Conservation (phyloP, 2,329 filamentous ascomycete genomes). For the Botryosphaeria agaves region DNA sequence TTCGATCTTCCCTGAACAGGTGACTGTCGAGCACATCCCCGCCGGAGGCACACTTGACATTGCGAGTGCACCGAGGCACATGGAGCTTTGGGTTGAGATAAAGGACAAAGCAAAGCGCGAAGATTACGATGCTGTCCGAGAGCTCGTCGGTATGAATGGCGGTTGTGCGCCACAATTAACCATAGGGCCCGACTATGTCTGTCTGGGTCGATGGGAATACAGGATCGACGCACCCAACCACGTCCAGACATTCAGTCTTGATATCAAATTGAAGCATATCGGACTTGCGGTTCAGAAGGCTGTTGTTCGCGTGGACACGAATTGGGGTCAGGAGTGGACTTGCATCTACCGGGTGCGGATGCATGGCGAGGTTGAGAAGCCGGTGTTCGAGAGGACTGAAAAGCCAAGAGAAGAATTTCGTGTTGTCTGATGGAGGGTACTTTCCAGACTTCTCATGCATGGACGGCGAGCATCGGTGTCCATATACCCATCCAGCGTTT, state of each 20-base stretch:
- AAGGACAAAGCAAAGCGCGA: constrained; percentile 5
- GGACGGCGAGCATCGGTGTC: too few relatives aligned
- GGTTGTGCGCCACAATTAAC: too few relatives aligned
- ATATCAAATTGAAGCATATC: constrained; percentile 7
- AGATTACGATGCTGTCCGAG: constrained; percentile 6
- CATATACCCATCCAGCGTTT: too few relatives aligned
- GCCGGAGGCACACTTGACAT: constrained; percentile 20
- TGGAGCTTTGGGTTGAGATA: constrained; percentile 28
- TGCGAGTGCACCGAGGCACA: constrained; percentile 20
- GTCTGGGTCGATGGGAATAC: constrained; percentile 23
- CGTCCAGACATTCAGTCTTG: constrained; percentile 22
- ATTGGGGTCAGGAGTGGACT: constrained; percentile 26
- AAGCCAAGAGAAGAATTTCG: too few relatives aligned
- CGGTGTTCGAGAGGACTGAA: too few relatives aligned
- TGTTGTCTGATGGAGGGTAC: too few relatives aligned
- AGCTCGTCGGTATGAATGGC: constrained; percentile 4
- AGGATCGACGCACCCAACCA: constrained; percentile 22
- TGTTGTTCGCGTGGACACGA: constrained; percentile 22
- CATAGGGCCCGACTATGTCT: constrained; percentile 14
- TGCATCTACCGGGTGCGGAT: constrained; percentile 29
- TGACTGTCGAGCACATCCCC: constrained; percentile 30
- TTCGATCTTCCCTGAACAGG: constrained; percentile 18
- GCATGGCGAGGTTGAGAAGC: constrained; percentile 15
- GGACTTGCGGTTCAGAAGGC: constrained; percentile 15
- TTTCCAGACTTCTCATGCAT: too few relatives aligned